Percentiles rank a stretch among this genome's conserved stretches.
phyloP scores from a whole-genome alignment of 2,329 filamentous ascomycete genomes.

The Zasmidium cellare region DNA sequence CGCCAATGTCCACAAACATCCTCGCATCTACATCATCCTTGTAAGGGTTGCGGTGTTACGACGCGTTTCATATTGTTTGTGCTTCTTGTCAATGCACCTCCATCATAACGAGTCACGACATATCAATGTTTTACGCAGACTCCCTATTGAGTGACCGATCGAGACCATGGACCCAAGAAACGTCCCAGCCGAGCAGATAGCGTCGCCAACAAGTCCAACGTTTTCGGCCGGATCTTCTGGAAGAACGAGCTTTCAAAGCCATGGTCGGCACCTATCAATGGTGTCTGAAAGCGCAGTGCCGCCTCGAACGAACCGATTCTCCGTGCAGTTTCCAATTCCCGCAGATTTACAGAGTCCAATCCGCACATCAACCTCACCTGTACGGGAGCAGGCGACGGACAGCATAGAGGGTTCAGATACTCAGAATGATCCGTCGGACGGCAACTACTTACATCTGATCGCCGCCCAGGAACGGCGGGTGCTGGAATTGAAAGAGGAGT shows the following conservation, averaged over 20 bases:
- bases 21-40: neutral
- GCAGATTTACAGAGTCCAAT: slow-evolving; percentile 31
- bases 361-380: slow-evolving; percentile 35
- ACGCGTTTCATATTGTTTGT: neutral
- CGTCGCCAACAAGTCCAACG: slow-evolving; percentile 20
- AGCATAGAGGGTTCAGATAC: slow-evolving; percentile 23
- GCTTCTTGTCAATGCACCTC: neutral
- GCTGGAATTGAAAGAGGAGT: slow-evolving; percentile 85
- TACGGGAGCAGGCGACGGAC: slow-evolving; percentile 22
- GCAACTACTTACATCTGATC: slow-evolving; percentile 78
- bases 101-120: neutral
- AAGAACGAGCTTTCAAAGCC: slow-evolving; percentile 29
- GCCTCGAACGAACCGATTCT: slow-evolving; percentile 44
- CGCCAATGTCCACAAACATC: neutral
- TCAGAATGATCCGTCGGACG: slow-evolving; percentile 34
- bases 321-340: slow-evolving; percentile 51
- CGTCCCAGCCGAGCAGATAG: slow-evolving; percentile 7
- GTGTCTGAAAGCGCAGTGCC: slow-evolving; percentile 21
- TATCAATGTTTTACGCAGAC: neutral
- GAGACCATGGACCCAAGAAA: slow-evolving; percentile 9
- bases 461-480: slow-evolving; percentile 90
- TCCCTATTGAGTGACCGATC: slow-evolving; percentile 16
- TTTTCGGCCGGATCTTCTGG: slow-evolving; percentile 14
- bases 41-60: neutral
- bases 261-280: slow-evolving; percentile 30